These are phyloP conservation scores for Zalaria sp. DNA, from an alignment of 2,329 filamentous ascomycete genomes.

Conservation along the genomic window DNA sequence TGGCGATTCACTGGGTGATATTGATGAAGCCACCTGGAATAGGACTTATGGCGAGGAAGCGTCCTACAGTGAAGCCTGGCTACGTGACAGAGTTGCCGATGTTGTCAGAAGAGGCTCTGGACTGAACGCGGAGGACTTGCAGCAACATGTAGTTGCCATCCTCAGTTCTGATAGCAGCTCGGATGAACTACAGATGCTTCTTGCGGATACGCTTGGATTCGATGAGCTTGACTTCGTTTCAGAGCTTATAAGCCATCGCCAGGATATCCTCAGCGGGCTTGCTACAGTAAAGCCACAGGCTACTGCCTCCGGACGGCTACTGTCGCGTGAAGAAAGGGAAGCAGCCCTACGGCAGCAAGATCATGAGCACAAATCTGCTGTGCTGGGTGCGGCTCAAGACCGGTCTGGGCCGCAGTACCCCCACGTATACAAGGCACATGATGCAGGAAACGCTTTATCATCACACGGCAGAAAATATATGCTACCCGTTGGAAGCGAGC, in stretches of 20 bases:
- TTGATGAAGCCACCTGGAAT: neutral
- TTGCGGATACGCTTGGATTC: conserved; percentile 84
- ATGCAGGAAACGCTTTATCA: conserved; percentile 75
- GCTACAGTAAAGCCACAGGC: conserved; percentile 20
- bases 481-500: conserved; percentile 61
- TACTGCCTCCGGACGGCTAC: conserved; percentile 39
- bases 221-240: conserved; percentile 89
- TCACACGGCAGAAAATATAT: conserved; percentile 68
- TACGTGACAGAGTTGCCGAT: conserved; percentile 51
- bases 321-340: conserved; percentile 65
- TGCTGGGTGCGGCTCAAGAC: conserved; percentile 55
- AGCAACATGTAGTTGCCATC: conserved; percentile 63
- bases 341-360: conserved; percentile 64
- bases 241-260: conserved; percentile 68
- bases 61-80: conserved; percentile 50
- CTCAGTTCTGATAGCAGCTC: conserved; percentile 56
- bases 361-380: conserved; percentile 65
- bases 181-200: conserved; percentile 77
- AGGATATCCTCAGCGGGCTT: conserved; percentile 45
- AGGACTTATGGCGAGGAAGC: conserved; percentile 11
- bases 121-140: conserved; percentile 54
- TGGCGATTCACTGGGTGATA: conserved; percentile 46
- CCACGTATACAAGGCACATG: conserved; percentile 77
- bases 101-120: conserved; percentile 52
- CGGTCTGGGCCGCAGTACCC: conserved; percentile 68